These are phyloP conservation scores for Pseudonectria foliicola DNA, from an alignment of 2,329 filamentous ascomycete species.

Conservation along the genomic window DNA sequence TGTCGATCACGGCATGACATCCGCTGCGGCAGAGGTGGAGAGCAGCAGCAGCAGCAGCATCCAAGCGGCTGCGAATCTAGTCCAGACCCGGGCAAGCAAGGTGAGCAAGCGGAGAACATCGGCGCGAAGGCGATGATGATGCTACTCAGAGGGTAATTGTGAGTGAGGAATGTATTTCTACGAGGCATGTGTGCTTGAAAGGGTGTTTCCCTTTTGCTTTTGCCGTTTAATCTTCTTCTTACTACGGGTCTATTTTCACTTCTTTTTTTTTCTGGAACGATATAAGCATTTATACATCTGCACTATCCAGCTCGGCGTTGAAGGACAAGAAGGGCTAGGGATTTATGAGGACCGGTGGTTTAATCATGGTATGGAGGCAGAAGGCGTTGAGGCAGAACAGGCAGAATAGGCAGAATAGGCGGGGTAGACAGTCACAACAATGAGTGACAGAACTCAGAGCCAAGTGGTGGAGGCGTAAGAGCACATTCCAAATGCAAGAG, in stretches of 20 bases:
- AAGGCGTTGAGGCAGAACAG: slow-evolving; percentile 16
- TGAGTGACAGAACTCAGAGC: too few species aligned
- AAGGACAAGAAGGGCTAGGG: slow-evolving; percentile 13
- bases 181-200: not conserved
- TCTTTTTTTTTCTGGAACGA: slow-evolving; percentile 11
- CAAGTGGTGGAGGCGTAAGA: too few species aligned
- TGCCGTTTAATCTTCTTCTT: slow-evolving; percentile 2
- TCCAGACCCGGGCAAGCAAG: slow-evolving; percentile 11
- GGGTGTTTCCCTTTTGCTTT: not conserved
- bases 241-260: not conserved
- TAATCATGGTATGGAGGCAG: slow-evolving; percentile 10
- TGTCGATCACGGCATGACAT: slow-evolving; percentile 36
- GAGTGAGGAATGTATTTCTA: slow-evolving; percentile 10
- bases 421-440: too few species aligned
- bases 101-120: slow-evolving; percentile 29
- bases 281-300: slow-evolving; percentile 13
- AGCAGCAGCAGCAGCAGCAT: slow-evolving; percentile 14
- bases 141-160: slow-evolving; percentile 1
- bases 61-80: slow-evolving; percentile 13
- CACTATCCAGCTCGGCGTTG: slow-evolving; percentile 20
- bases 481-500: too few species aligned
- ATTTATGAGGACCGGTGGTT: slow-evolving; percentile 7
- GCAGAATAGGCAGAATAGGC: too few species aligned
- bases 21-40: slow-evolving; percentile 20
- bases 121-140: slow-evolving; percentile 25